Evolutionary conservation across 352 stramenopile species (phyloP).

Genomic region (Phytophthora hibernalis): DNA sequence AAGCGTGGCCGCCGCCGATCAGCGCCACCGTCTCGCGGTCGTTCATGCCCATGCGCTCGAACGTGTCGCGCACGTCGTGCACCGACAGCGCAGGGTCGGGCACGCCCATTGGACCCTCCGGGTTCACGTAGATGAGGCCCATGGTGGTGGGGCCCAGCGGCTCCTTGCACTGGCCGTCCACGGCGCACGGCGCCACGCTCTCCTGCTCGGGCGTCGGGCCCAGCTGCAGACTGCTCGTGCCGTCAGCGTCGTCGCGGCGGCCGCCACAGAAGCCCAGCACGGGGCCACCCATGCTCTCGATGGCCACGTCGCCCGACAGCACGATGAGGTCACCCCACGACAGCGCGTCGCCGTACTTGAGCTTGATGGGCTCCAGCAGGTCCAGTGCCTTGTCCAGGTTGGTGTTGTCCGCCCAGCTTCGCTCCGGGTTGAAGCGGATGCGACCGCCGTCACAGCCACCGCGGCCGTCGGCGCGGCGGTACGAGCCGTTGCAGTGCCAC

Average conservation of each 20-base stretch:
- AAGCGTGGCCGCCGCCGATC: constrained; percentile 89
- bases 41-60: constrained; percentile 93
- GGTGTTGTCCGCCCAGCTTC: constrained; percentile 53
- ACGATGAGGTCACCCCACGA: constrained; percentile 96
- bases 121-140: constrained; percentile 81
- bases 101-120: constrained; percentile 61
- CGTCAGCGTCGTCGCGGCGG: constrained; percentile 81
- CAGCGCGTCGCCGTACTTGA: constrained; percentile 69
- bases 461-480: constrained; percentile 39
- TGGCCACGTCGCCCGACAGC: constrained; percentile 88
- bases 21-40: constrained; percentile 96
- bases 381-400: constrained; percentile 70
- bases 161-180: constrained; percentile 56
- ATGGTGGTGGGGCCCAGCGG: constrained; percentile 64
- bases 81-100: constrained; percentile 91
- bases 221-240: constrained; percentile 60
- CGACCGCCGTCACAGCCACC: constrained; percentile 16
- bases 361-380: constrained; percentile 66
- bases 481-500: constrained; percentile 72
- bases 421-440: constrained; percentile 56
- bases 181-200: constrained; percentile 47
- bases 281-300: constrained; percentile 94
- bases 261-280: constrained; percentile 90
- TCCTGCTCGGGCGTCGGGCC: constrained; percentile 52
- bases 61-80: constrained; percentile 92